Base-by-base conservation (phyloP, 2,329 filamentous ascomycete species). In the Aspergillus novoparasiticus region DNA sequence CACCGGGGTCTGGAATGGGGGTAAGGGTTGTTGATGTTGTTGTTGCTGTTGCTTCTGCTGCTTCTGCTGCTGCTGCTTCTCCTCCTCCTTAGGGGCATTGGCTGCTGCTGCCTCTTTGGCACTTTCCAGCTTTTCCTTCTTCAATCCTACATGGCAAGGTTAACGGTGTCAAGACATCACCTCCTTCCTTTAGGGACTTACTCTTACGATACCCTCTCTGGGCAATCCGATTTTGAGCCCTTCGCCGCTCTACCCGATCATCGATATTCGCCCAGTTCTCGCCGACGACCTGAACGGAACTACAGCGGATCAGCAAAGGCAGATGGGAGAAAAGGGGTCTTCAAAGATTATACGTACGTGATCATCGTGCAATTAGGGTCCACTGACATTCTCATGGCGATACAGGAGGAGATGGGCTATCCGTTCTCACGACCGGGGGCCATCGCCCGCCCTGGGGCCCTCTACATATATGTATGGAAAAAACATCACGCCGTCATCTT, bases 201-300 rank as follows among this genome's bases (percentile, higher is more conserved):
- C 61, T 21, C 36, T 55, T 57, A 45, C 61, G 58, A 57, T 63
- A 63, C 36, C 61, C 61, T 23, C 61, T 48, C 48, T 63, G 61
- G 12, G 61, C 61, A 60, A 63, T 60, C 21, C 61, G 61, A 61
- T 63, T 63, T 36, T 63, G 61, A 39, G 61, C 61, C 26, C 61
- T 53, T 51, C 61, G 61, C 45, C 61, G 58, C 61, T 63, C 58
- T 34, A 63, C 58, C 36, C 57, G 61, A 60, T 63, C 61, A 53
- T 51, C 56, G 50, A 63, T 63, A 36, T 63, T 63, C 36, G 61
- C 61, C 61, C 61, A 63, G 30, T 63, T 48, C 45, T 48, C 45
- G 12, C 45, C 45, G 11, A 48, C 45, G 21, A 48, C 45, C 21
- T 23, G 45, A 16, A 48, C 45, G 45, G 45, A 48, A 26, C 45